Conservation (phyloP, 2,329 filamentous ascomycete species). For the Pezicula radicicola region DNA sequence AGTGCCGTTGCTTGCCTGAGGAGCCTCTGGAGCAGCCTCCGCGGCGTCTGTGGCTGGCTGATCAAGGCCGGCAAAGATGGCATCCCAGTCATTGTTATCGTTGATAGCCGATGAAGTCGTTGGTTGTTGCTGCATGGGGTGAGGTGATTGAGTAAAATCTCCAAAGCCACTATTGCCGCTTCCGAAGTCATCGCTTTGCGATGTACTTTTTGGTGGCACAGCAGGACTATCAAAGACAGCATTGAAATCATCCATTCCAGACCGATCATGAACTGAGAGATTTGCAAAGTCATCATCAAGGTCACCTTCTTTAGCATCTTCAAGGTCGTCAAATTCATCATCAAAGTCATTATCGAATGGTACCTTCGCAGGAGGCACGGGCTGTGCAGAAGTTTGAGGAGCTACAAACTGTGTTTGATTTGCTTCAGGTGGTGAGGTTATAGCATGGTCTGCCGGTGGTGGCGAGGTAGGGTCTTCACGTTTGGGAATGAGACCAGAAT, state of each 20-base stretch:
- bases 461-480: constrained; percentile 45
- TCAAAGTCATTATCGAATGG: constrained; percentile 76
- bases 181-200: constrained; percentile 23
- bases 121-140: constrained; percentile 32
- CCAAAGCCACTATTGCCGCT: constrained; percentile 30
- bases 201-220: constrained; percentile 22
- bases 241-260: constrained; percentile 75
- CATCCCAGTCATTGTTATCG: constrained; percentile 84
- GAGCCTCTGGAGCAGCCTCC: constrained; percentile 16
- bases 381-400: constrained; percentile 23
- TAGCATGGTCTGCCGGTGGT: constrained; percentile 18
- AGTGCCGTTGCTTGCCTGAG: constrained; percentile 13
- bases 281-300: constrained; percentile 78
- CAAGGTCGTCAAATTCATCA: constrained; percentile 76
- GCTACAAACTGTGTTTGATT: constrained; percentile 20
- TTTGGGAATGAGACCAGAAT: constrained; percentile 51
- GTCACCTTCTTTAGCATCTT: constrained; percentile 79
- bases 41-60: constrained; percentile 34
- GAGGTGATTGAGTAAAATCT: constrained; percentile 47
- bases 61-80: constrained; percentile 83
- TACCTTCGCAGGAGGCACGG: constrained; percentile 37
- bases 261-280: constrained; percentile 57
- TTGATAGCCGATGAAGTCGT: constrained; percentile 32
- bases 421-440: constrained; percentile 23
- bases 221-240: constrained; percentile 70